Evolutionary conservation across 495 filamentous ascomycete species (phyloP).

Genomic region (Lentithecium fluviatile): DNA sequence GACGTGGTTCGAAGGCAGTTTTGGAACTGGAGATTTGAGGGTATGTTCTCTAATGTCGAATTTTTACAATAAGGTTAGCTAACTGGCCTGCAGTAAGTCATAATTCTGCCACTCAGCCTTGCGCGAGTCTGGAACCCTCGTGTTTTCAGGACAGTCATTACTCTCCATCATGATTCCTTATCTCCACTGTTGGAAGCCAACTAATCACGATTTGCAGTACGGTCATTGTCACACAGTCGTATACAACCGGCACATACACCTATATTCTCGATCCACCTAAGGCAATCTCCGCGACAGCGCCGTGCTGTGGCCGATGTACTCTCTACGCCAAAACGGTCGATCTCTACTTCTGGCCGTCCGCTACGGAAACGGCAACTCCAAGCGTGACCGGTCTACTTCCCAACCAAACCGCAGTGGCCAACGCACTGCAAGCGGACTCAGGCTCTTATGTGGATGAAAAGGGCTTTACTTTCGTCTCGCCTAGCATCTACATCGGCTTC

Average conservation of each 20-base stretch:
- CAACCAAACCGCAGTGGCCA: conserved; percentile 1
- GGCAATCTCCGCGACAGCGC: conserved; percentile 2
- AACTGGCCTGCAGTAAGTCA: no score
- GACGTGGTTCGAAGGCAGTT: no score
- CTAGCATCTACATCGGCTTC: conserved; percentile 27
- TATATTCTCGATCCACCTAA: not conserved
- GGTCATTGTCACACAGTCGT: not conserved
- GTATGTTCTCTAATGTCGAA: no score
- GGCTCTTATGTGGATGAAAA: conserved; percentile 23
- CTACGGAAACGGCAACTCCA: not conserved
- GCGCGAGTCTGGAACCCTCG: no score
- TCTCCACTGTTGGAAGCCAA: no score
- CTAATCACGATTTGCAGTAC: no score
- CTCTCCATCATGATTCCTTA: not conserved
- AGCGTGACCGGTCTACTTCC: conserved; percentile 5
- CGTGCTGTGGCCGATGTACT: conserved; percentile 17
- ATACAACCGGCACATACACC: not conserved
- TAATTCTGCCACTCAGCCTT: no score
- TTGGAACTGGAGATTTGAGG: no score
- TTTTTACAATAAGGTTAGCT: no score
- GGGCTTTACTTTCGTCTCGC: conserved; percentile 25
- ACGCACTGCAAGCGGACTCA: not conserved
- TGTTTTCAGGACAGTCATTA: not conserved
- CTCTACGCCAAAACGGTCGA: conserved; percentile 15
- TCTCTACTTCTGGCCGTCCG: conserved; percentile 20